Evolutionary conservation across 2,329 filamentous ascomycete species (phyloP), one percentile per base, ranked within the genome.

Genomic region (Colletotrichum musicola): DNA sequence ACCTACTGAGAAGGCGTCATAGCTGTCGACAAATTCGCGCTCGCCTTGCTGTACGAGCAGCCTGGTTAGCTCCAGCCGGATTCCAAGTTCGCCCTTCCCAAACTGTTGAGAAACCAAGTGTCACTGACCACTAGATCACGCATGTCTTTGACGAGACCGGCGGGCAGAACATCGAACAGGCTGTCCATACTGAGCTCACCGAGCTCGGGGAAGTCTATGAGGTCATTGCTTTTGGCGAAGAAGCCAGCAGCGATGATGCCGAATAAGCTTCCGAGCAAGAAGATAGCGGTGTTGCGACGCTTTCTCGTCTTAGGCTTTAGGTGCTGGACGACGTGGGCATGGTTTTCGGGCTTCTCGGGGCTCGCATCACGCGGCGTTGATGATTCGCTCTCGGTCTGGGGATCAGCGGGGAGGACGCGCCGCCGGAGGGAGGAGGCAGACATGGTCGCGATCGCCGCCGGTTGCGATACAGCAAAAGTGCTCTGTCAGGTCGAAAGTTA

Each of bases 1-100:
- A 5, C 96, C 97, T 54, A 98, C 93, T 1, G 94, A 89, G 77
- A 99, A 99, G 6, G 95, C 93, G 82, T 99, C 96, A 81, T 97
- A 97, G 75, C 92, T 92, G 72, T 97, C 91, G 50, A 93, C 89
- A 50, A 85, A 81, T 73, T 97, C 94, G 72, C 93, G 91, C 81
- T 98, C 95, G 75, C 92, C 91, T 83, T 93, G 93, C 91, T 92
- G 73, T 74, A 71, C 50, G 51, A 68, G 67, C 44, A 69, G 54
- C 25, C 25, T 47, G 54, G n/a, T 56, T 61, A 71, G 75, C 47
- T 57, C 47, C 51, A 69, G 25, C 42, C 51, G 20, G 55, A 44
- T 46, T 20, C 14, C 25, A 35, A 22, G 6, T 25, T 25, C 42
- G 25, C n/a, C 20, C 14, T 12, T 56, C 42, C 12, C 20, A 38